Percentiles rank a stretch among this genome's conserved stretches.
Evolutionary conservation across 192 early-diverging fungal genomes (phyloP).

Genomic region (Oehlia diaphana): DNA sequence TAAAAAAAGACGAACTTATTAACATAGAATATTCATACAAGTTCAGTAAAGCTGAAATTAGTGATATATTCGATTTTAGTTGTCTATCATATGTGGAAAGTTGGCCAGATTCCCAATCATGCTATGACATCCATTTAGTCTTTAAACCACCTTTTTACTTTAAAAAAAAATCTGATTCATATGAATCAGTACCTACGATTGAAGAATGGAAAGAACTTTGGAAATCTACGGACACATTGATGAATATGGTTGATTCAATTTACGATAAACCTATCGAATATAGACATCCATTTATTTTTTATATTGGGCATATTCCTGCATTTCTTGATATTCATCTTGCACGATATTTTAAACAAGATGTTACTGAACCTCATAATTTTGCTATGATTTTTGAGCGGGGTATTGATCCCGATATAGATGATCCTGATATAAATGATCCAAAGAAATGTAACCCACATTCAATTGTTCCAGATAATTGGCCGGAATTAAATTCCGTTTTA

Average conservation of each 20-base stretch:
- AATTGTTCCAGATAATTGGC: slow-evolving; percentile 68
- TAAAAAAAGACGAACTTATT: slow-evolving; percentile 79
- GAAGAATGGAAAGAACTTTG: slow-evolving; percentile 79
- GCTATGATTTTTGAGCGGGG: slow-evolving; percentile 90
- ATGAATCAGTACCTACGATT: slow-evolving; percentile 53
- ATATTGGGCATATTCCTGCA: slow-evolving; percentile 80
- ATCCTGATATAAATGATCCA: slow-evolving; percentile 81
- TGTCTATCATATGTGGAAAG: slow-evolving; percentile 46
- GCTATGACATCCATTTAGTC: slow-evolving; percentile 59
- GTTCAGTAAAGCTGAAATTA: slow-evolving; percentile 61
- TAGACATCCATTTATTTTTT: slow-evolving; percentile 89
- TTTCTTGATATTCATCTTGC: slow-evolving; percentile 69
- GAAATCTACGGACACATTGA: slow-evolving; percentile 77
- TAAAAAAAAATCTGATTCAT: slow-evolving; percentile 1
- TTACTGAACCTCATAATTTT: slow-evolving; percentile 64
- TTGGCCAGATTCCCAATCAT: slow-evolving; percentile 55
- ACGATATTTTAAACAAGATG: slow-evolving; percentile 41
- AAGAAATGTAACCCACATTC: slow-evolving; percentile 79
- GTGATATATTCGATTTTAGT: slow-evolving; percentile 46
- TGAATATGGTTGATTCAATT: slow-evolving; percentile 60
- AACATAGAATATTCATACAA: slow-evolving; percentile 91
- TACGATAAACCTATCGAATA: slow-evolving; percentile 76
- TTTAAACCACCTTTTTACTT: slow-evolving; percentile 57
- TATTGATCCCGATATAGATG: slow-evolving; percentile 88
- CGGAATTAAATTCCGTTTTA: slow-evolving; percentile 61